These are phyloP conservation scores for Forsythia suspensa DNA, from an alignment of 257 asterid genomes.

Conservation along the genomic window DNA sequence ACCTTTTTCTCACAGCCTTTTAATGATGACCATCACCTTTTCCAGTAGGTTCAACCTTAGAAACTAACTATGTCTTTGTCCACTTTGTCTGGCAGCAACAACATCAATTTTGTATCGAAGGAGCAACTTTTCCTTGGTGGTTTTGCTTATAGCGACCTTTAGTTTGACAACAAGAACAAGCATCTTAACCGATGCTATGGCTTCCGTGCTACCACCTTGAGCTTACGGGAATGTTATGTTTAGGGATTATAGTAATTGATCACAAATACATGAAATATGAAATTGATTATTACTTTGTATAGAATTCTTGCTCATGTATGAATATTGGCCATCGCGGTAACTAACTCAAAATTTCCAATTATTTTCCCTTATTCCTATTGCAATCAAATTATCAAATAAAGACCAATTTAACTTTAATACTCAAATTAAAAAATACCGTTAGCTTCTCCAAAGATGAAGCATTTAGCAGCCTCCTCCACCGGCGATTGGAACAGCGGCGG, in stretches of 20 bases:
- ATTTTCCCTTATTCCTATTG: neutral
- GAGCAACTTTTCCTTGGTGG: neutral
- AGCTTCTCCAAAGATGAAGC: neutral
- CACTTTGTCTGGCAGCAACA: too few species aligned
- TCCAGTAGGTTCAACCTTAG: neutral
- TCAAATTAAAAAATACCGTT: neutral
- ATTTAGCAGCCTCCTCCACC: neutral
- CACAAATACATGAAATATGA: neutral
- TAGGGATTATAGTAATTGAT: neutral
- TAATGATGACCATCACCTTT: neutral
- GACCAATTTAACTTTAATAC: neutral
- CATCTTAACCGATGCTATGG: neutral
- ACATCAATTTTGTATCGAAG: neutral
- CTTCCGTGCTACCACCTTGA: too few species aligned
- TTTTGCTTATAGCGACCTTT: neutral
- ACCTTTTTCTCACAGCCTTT: neutral
- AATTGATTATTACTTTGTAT: neutral
- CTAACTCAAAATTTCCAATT: neutral
- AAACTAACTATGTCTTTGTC: neutral
- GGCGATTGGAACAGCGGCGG: conserved; percentile 21
- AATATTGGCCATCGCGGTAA: neutral
- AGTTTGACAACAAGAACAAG: neutral
- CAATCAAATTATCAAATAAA: neutral
- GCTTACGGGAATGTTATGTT: neutral
- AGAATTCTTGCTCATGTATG: too few species aligned